Evolutionary conservation across 805 yeast genomes (phyloP).

Genomic region (Candida namnaoensis): DNA sequence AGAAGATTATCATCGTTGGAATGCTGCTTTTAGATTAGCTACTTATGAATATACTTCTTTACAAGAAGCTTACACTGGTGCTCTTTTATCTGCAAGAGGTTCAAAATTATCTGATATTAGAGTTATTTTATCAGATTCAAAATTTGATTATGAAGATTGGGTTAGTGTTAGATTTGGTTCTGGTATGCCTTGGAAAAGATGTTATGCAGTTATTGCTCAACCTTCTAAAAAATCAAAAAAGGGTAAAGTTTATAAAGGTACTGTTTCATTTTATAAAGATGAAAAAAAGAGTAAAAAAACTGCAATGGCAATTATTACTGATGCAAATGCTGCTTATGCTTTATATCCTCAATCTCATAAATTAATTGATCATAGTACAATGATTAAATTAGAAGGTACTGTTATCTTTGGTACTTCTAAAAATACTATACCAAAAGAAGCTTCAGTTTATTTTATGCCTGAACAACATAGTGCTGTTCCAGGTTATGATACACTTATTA

Average conservation of each 20-base stretch:
- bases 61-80: conserved; percentile 97
- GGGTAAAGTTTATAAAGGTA: conserved; percentile 29
- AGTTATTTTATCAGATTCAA: conserved; percentile 75
- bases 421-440: conserved; percentile 41
- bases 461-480: conserved; percentile 75
- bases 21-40: conserved; percentile 72
- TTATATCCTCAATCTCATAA: conserved; percentile 83
- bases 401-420: conserved; percentile 49
- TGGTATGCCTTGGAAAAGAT: conserved; percentile 97
- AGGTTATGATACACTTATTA: conserved; percentile 76
- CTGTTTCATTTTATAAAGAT: conserved; percentile 60
- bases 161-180: conserved; percentile 89
- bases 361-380: conserved; percentile 78
- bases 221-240: conserved; percentile 37
- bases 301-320: conserved; percentile 72
- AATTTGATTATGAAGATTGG: conserved; percentile 90
- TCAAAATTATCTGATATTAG: conserved; percentile 79
- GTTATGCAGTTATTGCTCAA: conserved; percentile 84
- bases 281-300: conserved; percentile 66
- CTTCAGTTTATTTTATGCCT: conserved; percentile 75
- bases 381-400: conserved; percentile 82
- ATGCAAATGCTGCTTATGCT: conserved; percentile 71
- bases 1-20: conserved; percentile 67
- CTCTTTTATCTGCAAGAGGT: conserved; percentile 86
- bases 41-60: conserved; percentile 72